Percentiles rank a stretch among this genome's conserved stretches.
Conservation (phyloP, 441 rosid genomes). For the Bruguiera hainesii region DNA sequence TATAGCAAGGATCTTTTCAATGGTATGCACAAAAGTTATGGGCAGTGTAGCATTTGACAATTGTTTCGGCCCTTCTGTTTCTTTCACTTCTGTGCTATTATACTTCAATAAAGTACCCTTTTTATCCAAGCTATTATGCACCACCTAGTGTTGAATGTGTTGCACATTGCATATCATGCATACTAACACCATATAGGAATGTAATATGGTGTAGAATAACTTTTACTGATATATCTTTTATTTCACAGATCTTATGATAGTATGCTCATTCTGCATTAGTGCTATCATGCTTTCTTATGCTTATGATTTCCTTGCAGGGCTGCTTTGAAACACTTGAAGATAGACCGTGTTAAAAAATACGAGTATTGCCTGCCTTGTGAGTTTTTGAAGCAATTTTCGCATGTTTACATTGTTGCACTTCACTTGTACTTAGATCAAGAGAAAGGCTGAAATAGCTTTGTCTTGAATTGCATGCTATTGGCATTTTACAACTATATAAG, state of each 20-base stretch:
- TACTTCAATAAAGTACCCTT: too few species aligned
- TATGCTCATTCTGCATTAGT: background rate
- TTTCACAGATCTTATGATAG: background rate
- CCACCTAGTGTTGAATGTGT: too few species aligned
- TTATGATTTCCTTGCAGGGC: constrained; percentile 49
- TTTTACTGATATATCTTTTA: background rate
- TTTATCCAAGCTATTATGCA: too few species aligned
- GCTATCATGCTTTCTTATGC: constrained; percentile 5
- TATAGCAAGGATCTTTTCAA: too few species aligned
- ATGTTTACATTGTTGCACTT: constrained; percentile 11
- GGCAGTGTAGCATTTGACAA: too few species aligned
- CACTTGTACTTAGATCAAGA: too few species aligned
- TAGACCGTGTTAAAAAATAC: constrained; percentile 78
- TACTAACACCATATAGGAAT: background rate
- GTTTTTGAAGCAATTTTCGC: constrained; percentile 31
- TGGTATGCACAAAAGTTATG: too few species aligned
- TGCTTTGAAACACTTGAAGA: constrained; percentile 87
- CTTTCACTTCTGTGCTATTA: too few species aligned
- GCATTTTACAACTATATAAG: background rate
- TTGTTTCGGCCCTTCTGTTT: too few species aligned
- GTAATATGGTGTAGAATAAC: background rate
- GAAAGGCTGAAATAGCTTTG: background rate
- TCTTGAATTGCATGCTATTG: background rate
- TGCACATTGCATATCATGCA: background rate
- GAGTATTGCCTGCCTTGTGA: constrained; percentile 96